Base-by-base conservation (phyloP, 805 yeast genomes). In the Wickerhamomyces rabaulensis region DNA sequence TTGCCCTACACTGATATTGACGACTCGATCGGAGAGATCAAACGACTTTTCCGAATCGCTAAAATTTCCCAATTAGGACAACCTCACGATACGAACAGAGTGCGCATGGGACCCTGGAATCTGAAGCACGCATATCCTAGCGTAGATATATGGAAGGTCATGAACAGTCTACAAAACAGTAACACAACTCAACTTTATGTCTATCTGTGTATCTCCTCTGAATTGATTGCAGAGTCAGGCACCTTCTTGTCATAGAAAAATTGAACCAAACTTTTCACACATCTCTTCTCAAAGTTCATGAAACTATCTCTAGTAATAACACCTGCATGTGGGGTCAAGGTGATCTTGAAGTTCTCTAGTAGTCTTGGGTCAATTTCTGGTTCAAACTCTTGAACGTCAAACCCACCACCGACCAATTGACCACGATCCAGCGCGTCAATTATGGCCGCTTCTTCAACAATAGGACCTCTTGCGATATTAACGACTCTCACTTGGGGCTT, bases 301-400 rank as follows among this genome's bases (percentile, higher is more conserved):
- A 68, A 68, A 26, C 69, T 62, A 45, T 66, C 69, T 35, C 53
- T 54, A 3, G 68, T 60, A 9, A 68, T 61, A 23, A 60, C 72
- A 17, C 72, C 74, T 27, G 58, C 54, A 48, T 69, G 73, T 6
- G 73, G 74, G 13, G 66, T 53, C 38, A 69, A 38, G 2, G 72
- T 64, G 22, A 69, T 58, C 48, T 57, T 67, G 56, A 64, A 68
- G 46, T 68, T 67, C 9, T 55, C 48, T 33, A 68, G 40, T 16
- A 69, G 49, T 42, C 58, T 62, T 31, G 62, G 62, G 42, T 62
- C 56, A 13, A 69, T 65, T 45, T 61, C 56, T 13, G 74, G 74
- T 51, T 69, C 74, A 52, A 68, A 68, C 47, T 69, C 74, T 47
- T 67, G 70, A 13, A 69, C 74, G 52, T 69, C 74, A 51, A 69